Evolutionary conservation across 441 rosid genomes (phyloP).

Genomic region (Gossypium trilobum): DNA sequence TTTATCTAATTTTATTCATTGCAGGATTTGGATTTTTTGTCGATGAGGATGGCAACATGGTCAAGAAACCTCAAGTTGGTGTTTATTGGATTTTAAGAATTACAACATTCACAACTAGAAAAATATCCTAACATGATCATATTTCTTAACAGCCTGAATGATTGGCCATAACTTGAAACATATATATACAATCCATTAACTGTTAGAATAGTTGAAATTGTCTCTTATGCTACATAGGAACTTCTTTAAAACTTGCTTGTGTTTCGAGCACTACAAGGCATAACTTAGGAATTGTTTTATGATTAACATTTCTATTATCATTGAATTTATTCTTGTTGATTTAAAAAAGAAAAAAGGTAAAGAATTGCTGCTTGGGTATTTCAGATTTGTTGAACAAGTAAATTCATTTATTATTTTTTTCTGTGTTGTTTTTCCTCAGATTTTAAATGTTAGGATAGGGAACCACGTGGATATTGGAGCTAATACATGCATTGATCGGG

Average conservation of each 20-base stretch:
- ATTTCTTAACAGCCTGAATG: not conserved
- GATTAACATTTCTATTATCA: not conserved
- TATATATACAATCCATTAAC: not conserved
- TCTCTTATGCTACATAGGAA: not conserved
- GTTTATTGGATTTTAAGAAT: not conserved
- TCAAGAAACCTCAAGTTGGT: constrained; percentile 69
- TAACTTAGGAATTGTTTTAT: not conserved
- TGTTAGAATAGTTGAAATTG: not conserved
- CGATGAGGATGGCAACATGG: constrained; percentile 51
- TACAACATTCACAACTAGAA: not conserved
- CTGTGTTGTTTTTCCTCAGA: constrained; percentile 22
- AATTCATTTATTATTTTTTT: not conserved
- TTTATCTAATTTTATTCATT: not conserved
- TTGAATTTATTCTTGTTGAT: not conserved
- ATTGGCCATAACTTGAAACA: not conserved
- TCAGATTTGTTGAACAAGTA: not conserved
- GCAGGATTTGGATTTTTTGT: constrained; percentile 69
- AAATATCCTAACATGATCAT: not conserved
- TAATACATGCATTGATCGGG: constrained; percentile 64
- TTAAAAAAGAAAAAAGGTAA: not conserved
- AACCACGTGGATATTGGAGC: constrained; percentile 66
- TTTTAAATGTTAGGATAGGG: constrained; percentile 46
- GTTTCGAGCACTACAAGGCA: not conserved
- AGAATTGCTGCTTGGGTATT: not conserved
- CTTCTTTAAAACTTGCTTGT: not conserved